phyloP scores from a whole-genome alignment of 352 stramenopile genomes.

The Pythium coloratum region DNA sequence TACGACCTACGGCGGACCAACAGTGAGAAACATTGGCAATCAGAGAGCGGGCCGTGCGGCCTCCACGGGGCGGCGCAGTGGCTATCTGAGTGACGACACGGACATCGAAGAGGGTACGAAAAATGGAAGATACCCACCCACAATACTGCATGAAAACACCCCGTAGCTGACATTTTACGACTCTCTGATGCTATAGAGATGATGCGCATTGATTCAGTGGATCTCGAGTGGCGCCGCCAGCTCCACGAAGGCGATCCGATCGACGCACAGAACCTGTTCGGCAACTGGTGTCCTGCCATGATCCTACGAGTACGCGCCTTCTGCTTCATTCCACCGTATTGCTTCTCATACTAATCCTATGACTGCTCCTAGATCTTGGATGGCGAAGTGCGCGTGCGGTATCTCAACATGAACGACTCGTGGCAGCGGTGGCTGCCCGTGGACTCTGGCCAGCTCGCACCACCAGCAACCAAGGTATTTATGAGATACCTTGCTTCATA shows the following conservation, averaged over 20 bases:
- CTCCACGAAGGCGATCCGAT: constrained; percentile 62
- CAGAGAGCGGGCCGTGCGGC: background rate
- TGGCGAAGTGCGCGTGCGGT: constrained; percentile 66
- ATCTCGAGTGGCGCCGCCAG: constrained; percentile 71
- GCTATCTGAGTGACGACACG: constrained; percentile 53
- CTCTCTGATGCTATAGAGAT: constrained; percentile 54
- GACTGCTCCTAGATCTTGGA: constrained; percentile 39
- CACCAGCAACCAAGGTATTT: constrained; percentile 53
- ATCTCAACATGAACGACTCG: constrained; percentile 80
- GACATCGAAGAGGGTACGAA: constrained; percentile 73
- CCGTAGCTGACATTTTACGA: background rate
- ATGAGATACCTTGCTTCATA: background rate
- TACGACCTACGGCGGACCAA: background rate
- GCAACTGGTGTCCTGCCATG: constrained; percentile 79
- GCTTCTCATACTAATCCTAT: background rate
- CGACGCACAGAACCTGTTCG: constrained; percentile 81
- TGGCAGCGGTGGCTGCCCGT: constrained; percentile 70
- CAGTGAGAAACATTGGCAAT: background rate
- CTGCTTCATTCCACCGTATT: background rate
- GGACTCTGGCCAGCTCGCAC: constrained; percentile 65
- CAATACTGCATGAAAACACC: background rate
- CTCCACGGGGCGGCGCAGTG: background rate
- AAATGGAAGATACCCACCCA: background rate
- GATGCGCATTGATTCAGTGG: constrained; percentile 73
- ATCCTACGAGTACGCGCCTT: constrained; percentile 37